Base-by-base conservation (phyloP, 179 eudicot species). In the Gypsophila paniculata region DNA sequence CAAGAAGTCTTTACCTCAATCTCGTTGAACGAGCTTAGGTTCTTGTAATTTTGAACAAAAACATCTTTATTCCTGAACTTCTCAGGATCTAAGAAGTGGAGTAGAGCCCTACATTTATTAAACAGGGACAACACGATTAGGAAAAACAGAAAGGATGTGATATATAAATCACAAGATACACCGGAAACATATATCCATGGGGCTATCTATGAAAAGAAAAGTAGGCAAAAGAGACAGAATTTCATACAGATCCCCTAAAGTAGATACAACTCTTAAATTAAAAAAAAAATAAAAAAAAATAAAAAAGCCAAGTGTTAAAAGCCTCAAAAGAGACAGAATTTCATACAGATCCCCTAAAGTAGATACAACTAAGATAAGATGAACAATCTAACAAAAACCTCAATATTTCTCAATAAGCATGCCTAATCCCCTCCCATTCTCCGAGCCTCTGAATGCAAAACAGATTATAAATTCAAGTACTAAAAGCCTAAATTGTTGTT, bases 21-120 rank as follows among this genome's bases (percentile, higher is more conserved):
- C 78, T 96, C 99, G 79, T 93, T 89, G 72, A 96, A 96, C 4
- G 98, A 93, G 84, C 99, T 93, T 64, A 96, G 91, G 79, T 96
- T 96, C 85, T 96, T 96, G 81, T 93, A 96, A 77, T 86, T 96
- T 66, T 93, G 96, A 46, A 96, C 91, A 86, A 96, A 96, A 13
- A 83, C 91, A 71, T 96, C 99, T 84, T 87, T 96, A 68, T 82
- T 92, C 75, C 82, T 79, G 78, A 96, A 96, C 84, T 96, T 96
- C 51, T 84, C 84, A 65, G 90, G 85, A 86, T 96, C 98, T 74
- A 96, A 89, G 77, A 96, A 95, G 81, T 95, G 99, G 83, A 96
- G 99, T 79, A 96, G 76, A 65, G 99, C 99, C 99, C 99, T 96
- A 80, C 72, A 76, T 53, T 25, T 8, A 65, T 70, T 38, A 54